A percentile compares a stretch with the other conserved stretches of the same genome.
phyloP scores from a whole-genome alignment of 75 land plant species.

The Pinus taeda region DNA sequence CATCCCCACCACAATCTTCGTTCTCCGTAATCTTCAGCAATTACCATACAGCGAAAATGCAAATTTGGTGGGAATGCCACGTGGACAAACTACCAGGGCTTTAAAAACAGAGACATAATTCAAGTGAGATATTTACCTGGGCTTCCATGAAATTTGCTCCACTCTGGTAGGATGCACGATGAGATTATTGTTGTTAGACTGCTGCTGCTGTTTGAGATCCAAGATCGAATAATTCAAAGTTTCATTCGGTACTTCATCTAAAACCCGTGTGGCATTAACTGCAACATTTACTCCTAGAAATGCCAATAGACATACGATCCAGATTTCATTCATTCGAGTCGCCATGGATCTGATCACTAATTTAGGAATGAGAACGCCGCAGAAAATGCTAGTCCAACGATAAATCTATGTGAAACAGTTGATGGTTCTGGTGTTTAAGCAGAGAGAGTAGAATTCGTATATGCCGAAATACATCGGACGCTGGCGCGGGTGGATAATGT shows the following conservation, averaged over 20 bases:
- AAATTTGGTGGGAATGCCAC: not conserved
- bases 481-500: too few relatives aligned
- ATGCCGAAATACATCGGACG: too few relatives aligned
- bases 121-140: conserved; percentile 22
- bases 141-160: conserved; percentile 57
- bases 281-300: not conserved
- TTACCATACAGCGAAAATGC: too few relatives aligned
- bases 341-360: not conserved
- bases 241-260: not conserved
- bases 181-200: not conserved
- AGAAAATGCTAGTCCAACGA: too few relatives aligned
- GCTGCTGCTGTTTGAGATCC: not conserved
- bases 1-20: not conserved
- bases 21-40: not conserved
- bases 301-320: not conserved
- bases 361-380: too few relatives aligned
- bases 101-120: not conserved
- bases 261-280: not conserved
- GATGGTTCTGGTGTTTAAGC: too few relatives aligned
- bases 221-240: not conserved
- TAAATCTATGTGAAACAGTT: too few relatives aligned
- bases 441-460: too few relatives aligned
- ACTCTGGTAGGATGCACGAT: conserved; percentile 35
- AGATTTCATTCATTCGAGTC: not conserved
- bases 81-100: too few relatives aligned